Percentiles rank a stretch among this genome's conserved stretches.
phyloP scores from a whole-genome alignment of 2,329 filamentous ascomycete species.

The Neurospora crassa region DNA sequence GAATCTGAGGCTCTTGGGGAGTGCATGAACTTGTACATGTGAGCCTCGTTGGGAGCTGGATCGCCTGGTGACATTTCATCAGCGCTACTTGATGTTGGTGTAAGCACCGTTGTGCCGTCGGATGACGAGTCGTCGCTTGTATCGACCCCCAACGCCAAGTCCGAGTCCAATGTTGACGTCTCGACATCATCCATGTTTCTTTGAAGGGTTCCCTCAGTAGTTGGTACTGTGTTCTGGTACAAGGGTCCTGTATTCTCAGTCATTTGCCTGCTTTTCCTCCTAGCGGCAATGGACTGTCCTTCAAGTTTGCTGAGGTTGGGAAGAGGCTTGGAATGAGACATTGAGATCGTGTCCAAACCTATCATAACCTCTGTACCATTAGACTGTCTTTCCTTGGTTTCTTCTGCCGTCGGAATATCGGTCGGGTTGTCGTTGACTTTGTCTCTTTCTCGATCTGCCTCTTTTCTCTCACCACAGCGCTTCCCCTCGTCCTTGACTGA shows the following conservation, averaged over 20 bases:
- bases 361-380: not conserved
- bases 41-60: not conserved
- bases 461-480: not conserved
- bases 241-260: not conserved
- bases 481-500: not conserved
- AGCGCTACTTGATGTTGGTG: not conserved
- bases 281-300: not conserved
- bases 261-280: not conserved
- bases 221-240: not conserved
- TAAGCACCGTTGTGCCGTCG: not conserved
- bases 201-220: not conserved
- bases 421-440: not conserved
- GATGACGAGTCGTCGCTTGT: not conserved
- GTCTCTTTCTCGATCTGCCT: not conserved
- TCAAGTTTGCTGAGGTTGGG: not conserved
- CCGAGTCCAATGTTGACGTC: not conserved
- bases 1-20: not conserved
- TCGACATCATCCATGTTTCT: not conserved
- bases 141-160: not conserved
- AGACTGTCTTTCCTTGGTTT: not conserved
- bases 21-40: not conserved
- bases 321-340: not conserved
- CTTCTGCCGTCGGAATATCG: not conserved
- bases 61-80: not conserved
- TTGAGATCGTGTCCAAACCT: not conserved